phyloP scores from a whole-genome alignment of 2,329 filamentous ascomycete genomes.

The Ascochyta pisi region DNA sequence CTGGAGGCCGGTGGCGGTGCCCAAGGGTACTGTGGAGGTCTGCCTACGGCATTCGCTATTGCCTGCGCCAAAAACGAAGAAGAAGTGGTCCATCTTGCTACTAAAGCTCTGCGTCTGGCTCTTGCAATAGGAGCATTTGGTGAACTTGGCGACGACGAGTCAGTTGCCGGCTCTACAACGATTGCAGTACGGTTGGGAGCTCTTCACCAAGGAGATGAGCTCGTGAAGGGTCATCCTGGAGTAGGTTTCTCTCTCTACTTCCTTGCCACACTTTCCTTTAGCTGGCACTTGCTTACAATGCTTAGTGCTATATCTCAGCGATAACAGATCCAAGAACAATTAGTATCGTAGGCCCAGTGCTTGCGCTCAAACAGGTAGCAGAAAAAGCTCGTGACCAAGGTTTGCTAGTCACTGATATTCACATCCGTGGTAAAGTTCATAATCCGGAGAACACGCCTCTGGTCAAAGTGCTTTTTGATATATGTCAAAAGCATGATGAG shows the following conservation, averaged over 20 bases:
- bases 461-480: slow-evolving; percentile 21
- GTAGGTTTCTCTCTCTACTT: slow-evolving; percentile 16
- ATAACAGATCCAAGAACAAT: slow-evolving; percentile 32
- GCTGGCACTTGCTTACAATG: slow-evolving; percentile 5
- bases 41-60: slow-evolving; percentile 17
- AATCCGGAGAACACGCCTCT: slow-evolving; percentile 30
- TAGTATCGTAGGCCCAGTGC: slow-evolving; percentile 27
- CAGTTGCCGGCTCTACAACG: slow-evolving; percentile 20
- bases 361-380: slow-evolving; percentile 18
- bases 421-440: slow-evolving; percentile 30
- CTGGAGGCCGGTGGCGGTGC: slow-evolving; percentile 20
- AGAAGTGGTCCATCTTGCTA: slow-evolving; percentile 19
- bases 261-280: neutral
- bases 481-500: slow-evolving; percentile 12
- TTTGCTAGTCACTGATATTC: slow-evolving; percentile 22
- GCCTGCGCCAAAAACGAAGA: slow-evolving; percentile 24
- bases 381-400: slow-evolving; percentile 14
- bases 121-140: slow-evolving; percentile 21
- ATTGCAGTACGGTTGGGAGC: slow-evolving; percentile 27
- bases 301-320: slow-evolving; percentile 28
- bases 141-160: slow-evolving; percentile 26
- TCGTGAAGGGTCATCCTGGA: slow-evolving; percentile 21
- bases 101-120: slow-evolving; percentile 18
- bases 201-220: slow-evolving; percentile 24
- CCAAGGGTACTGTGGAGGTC: slow-evolving; percentile 21